Base-by-base conservation (phyloP, 2,329 filamentous ascomycete genomes). In the Neonectria neomacrospora region DNA sequence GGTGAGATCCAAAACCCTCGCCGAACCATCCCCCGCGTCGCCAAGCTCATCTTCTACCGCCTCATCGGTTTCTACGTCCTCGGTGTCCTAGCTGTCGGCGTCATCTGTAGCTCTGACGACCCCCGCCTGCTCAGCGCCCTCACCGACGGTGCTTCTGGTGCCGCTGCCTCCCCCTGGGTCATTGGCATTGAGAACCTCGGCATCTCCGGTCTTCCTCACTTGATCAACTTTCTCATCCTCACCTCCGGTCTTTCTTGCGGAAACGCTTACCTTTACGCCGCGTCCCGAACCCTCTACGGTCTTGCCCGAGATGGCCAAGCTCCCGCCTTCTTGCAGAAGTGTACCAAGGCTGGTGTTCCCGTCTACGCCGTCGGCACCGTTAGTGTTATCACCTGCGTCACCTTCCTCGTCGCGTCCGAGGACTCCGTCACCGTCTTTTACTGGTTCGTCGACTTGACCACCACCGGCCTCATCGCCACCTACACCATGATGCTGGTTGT, bases 11-110 rank as follows among this genome's bases (percentile, higher is more conserved):
- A 89, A 70, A 90, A 91, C 73, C 89, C 90, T 2, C 84, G 90
- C 44, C 77, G 79, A 23, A 85, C 88, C 30, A 87, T 94, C 77
- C 90, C 90, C 1, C 85, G 84, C 61, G 90, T 91, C 1, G 92
- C 86, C 79, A 92, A 91, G 67, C 88, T 88, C 48, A 89, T 92
- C 34, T 92, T 93, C 77, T 92, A 90, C 76, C 88, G 91, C 52
- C 81, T 93, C 32, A 89, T 89, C 0, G 78, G 84, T 1, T 92
- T 93, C 78, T 93, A 92, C 77, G 84, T 92, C n/a, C 81, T 93
- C 74, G 67, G 81, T 82, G 84, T 90, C 41, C 85, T 88, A 60
- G 81, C 82, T 12, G 84, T 86, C 2, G 80, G 83, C 14, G 82
- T 88, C 50, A 79, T 86, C 26, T 80, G 86, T 56, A 86, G 84